Evolutionary conservation across 2,329 filamentous ascomycete species (phyloP), one percentile per base, ranked within the genome.

Genomic region (Byssoonygena ceratinophila): DNA sequence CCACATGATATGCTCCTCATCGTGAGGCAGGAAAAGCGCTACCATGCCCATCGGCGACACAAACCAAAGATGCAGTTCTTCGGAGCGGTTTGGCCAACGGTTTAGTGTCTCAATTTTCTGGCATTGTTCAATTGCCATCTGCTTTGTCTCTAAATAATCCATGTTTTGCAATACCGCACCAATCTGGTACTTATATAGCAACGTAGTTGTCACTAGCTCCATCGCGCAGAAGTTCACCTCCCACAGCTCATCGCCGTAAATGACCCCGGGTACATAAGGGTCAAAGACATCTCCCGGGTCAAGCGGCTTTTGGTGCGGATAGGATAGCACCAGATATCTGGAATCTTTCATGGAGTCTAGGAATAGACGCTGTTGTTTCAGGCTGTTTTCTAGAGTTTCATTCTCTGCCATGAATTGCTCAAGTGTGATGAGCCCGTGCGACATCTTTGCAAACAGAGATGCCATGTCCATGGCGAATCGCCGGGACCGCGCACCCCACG

Each of bases 391-490:
- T 49, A 85, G 73, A 12, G 69, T 64, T 20, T 74, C 66, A 59
- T 87, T 82, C 60, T 89, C 81, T 1, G 64, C 63, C 23, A 74
- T 67, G 61, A 91, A 94, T 8, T 81, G 76, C 31, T 85, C 78
- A 3, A 77, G 73, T 0, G 74, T 72, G 45, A 94, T 77, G 55
- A 82, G 76, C 11, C 80, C 78, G 55, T 80, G 80, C 25, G 77
- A 79, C 40, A 82, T 79, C 57, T 77, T 79, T 0, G 85, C 82
- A 64, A 90, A 88, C 1, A 96, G 74, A 11, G 84, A 76, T 1
- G 87, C 83, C 71, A 94, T 85, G 54, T 95, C 87, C 64, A 85
- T 81, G 1, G 85, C 86, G 27, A 94, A 80, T 12, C 90, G 71
- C 12, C 87, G 80, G 50, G 86, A 75, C 27, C 77, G 75, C 0